A percentile compares a stretch with the other conserved stretches of the same genome.
Conservation (phyloP, 345 rosid genomes). For the Rhodamnia argentea region DNA sequence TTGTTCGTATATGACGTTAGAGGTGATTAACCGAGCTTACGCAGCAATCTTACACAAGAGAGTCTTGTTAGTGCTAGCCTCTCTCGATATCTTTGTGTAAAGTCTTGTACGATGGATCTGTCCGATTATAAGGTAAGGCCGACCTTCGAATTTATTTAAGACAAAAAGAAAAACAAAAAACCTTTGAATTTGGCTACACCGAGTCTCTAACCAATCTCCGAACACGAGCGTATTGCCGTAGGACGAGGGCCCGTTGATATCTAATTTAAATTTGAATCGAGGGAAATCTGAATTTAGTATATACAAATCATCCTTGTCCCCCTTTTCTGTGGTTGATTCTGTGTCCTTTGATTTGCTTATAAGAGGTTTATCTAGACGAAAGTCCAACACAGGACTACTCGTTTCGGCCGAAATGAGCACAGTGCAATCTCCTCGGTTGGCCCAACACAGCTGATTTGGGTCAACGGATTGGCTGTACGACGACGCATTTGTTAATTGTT, state of each 20-base stretch:
- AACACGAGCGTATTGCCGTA: rapidly evolving
- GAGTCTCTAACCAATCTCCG: neutral
- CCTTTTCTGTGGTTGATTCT: neutral
- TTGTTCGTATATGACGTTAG: too few species aligned
- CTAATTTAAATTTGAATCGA: neutral
- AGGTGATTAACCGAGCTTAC: too few species aligned
- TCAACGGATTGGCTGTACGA: neutral
- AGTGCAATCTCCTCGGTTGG: neutral
- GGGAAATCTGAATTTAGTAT: neutral
- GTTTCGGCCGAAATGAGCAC: neutral
- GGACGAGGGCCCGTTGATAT: neutral
- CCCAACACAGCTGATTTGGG: neutral
- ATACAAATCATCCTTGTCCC: neutral
- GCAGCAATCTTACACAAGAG: too few species aligned
- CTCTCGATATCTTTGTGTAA: neutral
- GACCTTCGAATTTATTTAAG: too few species aligned
- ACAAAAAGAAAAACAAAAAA: too few species aligned
- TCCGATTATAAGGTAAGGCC: neutral
- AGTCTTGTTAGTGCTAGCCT: neutral
- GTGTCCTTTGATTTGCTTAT: neutral
- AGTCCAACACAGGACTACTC: neutral
- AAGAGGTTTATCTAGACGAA: neutral
- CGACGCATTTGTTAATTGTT: neutral
- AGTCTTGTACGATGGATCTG: neutral
- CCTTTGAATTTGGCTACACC: neutral